Percentiles rank a stretch among this genome's conserved stretches.
Conservation (phyloP, 257 asterid genomes). For the Gentiana dahurica region DNA sequence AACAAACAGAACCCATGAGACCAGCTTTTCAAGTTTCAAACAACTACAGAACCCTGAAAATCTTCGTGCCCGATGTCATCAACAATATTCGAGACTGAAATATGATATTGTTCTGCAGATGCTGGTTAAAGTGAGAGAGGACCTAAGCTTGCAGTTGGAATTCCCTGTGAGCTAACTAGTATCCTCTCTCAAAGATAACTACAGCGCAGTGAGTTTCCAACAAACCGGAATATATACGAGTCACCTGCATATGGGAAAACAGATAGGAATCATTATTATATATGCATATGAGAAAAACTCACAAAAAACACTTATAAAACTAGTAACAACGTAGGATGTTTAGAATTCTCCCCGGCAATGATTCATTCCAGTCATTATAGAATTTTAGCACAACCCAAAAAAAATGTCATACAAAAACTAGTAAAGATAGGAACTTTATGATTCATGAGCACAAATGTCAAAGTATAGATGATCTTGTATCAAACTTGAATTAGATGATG, state of each 20-base stretch:
- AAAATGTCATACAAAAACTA: neutral
- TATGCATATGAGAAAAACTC: neutral
- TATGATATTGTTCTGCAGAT: neutral
- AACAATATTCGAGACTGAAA: conserved; percentile 2
- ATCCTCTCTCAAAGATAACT: conserved; percentile 24
- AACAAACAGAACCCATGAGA: conserved; percentile 79
- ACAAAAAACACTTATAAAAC: neutral
- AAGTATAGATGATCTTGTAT: too few species aligned
- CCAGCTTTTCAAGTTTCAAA: conserved; percentile 5
- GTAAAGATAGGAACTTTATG: conserved; percentile 2
- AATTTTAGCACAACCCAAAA: neutral
- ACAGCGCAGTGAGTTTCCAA: conserved; percentile 1
- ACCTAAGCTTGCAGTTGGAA: conserved; percentile 36
- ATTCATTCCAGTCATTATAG: neutral
- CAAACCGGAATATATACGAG: neutral
- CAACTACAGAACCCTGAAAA: conserved; percentile 9
- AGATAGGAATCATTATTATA: neutral
- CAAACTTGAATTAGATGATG: neutral
- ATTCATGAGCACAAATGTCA: too few species aligned
- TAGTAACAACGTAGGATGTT: neutral
- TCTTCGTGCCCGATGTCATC: conserved; percentile 13
- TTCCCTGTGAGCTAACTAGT: conserved; percentile 35
- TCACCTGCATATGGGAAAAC: conserved; percentile 8
- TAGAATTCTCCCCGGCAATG: neutral
- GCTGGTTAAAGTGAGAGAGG: conserved; percentile 33